Conservation (phyloP, 345 rosid genomes). For the Odontarrhena argentea region DNA sequence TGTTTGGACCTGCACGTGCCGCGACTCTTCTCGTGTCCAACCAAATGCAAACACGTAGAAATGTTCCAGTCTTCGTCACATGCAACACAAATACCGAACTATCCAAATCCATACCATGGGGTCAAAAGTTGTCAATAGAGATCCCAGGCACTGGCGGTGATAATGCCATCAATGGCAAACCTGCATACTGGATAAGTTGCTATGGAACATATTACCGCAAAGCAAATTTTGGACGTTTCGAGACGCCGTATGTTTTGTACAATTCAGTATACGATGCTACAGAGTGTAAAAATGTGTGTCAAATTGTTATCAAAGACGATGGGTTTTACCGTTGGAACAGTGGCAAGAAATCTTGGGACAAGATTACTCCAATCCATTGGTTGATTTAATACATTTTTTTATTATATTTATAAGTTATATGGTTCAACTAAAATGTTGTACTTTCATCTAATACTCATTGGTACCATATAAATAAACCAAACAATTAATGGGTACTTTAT, state of each 20-base stretch:
- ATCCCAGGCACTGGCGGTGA: background rate
- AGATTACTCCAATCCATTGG: background rate
- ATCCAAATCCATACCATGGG: background rate
- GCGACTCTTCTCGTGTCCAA: background rate
- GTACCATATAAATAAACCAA: background rate
- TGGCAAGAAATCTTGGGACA: background rate
- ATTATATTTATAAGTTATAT: background rate
- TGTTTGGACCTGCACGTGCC: background rate
- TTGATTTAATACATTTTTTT: no score
- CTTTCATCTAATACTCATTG: background rate
- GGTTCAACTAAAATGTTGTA: no score
- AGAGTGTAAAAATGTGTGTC: constrained; percentile 24
- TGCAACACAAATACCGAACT: background rate
- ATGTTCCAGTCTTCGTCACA: background rate
- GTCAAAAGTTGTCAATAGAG: constrained; percentile 1
- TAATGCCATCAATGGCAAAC: constrained; percentile 1
- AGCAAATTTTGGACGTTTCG: background rate
- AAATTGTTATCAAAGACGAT: constrained; percentile 13
- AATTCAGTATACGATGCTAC: constrained; percentile 23
- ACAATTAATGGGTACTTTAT: no score
- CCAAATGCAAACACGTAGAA: background rate
- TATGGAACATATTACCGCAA: constrained; percentile 10
- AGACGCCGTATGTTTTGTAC: constrained; percentile 8
- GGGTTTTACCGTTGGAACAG: constrained; percentile 21
- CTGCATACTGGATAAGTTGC: background rate